Evolutionary conservation across 345 rosid species (phyloP), one percentile per base, ranked within the genome.

Genomic region (Gossypium longicalyx): DNA sequence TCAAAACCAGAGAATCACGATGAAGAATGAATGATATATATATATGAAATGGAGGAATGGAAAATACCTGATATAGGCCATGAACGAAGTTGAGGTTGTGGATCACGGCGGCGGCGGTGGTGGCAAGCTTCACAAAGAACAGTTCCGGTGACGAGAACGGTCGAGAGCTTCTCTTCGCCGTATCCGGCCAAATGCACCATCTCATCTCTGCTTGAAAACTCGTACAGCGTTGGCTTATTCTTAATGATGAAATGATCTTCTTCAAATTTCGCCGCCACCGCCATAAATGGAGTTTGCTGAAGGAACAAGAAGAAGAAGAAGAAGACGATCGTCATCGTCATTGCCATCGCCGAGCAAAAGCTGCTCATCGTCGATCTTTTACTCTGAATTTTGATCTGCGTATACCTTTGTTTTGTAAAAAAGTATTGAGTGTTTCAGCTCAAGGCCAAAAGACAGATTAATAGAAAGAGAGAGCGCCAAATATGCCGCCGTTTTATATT

Each of bases 81-180:
- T 52, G 86, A 58, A 49, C 59, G 80, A 67, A 78, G 80, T 1
- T 71, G 76, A 69, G 74, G 16, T 25, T 78, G 59, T 0, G 75
- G 77, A 63, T 6, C 19, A 8, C 41, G 51, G 72, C 63, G 67
- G 12, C 8, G 57, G 11, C 9, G 63, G 0, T 0, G 38, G 0
- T 58, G 74, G 70, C 81, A 84, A 54, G 82, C 78, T 41, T 84
- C 73, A 49, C 85, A 84, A 17, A 85, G 72, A 56, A 88, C 77
- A 1, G 88, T 56, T 12, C 94, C 94, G 4, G 89, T 77, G 65
- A 87, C 78, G 2, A 88, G 60, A 34, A 88, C 86, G 29, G 88
- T 87, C 2, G 94, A 90, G 10, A 90, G 82, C 85, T 85, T 90
- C 64, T 84, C 87, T 78, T 88, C 88, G 7, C 94, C 94, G 13